Evolutionary conservation across 169 alveolate genomes (phyloP), one percentile per base, ranked within the genome.

Genomic region (Cryptosporidium ubiquitum): DNA sequence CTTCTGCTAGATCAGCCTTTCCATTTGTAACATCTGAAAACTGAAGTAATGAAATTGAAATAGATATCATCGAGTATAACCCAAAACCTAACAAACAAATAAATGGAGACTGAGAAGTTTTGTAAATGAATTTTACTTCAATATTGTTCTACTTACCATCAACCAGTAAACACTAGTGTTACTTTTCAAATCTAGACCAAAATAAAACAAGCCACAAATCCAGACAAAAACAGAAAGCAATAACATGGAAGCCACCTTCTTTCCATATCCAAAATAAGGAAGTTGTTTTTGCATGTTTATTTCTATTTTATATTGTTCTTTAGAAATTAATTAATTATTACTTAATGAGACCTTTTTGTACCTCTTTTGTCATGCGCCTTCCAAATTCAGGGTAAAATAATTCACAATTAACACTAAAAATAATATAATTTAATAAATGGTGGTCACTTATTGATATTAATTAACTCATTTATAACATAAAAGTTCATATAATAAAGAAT

Each of bases 221-320:
- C 85, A 73, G 16, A 58, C 18, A 12, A 58, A 26, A 31, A 35
- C 23, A 14, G 29, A 73, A 20, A 73, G n/a, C 37, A 51, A 7
- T 26, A 73, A 39, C 10, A 58, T 23, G 7, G 37, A 33, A 23
- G 35, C 85, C 14, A 73, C 70, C 55, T 73, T 73, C 37, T 73
- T 73, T 35, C 85, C 85, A 39, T 73, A 55, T 10, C 85, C 85
- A 35, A 73, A 73, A 37, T 49, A 73, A 73, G 70, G 85, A 9
- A 73, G 70, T 55, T 73, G 39, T 6, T 26, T 29, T 57, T 42
- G 29, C 23, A 23, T 73, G 29, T 73, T 57, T 61, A 29, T 26
- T 33, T 33, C 33, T 51, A 52, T 52, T 70, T 39, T 14, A n/a
- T 14, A 14, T 14, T 40, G 7, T 9, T 49, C 3, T 39, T 70